Percentiles rank a stretch among this genome's conserved stretches.
These are phyloP conservation scores for Colletotrichum navitas DNA, from an alignment of 2,329 filamentous ascomycete species.

Conservation along the genomic window DNA sequence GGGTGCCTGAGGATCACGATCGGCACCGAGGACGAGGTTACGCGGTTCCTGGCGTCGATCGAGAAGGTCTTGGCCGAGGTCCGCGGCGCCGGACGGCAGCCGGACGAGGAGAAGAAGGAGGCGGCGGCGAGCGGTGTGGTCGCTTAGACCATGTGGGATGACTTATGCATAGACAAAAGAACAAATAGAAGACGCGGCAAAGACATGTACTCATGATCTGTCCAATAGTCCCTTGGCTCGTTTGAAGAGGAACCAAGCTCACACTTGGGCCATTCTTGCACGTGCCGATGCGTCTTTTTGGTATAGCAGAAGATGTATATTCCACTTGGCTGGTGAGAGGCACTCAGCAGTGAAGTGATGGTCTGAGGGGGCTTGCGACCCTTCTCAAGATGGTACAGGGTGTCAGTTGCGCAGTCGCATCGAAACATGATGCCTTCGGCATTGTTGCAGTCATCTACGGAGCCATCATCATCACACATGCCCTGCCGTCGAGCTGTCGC, in stretches of 20 bases:
- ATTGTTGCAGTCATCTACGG: no score
- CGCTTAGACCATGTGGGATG: conserved; percentile 47
- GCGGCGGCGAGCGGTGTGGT: conserved; percentile 53
- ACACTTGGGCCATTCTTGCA: background rate
- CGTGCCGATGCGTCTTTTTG: background rate
- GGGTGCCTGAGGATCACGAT: conserved; percentile 94
- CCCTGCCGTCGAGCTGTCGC: background rate
- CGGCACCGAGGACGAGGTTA: conserved; percentile 89
- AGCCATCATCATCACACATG: background rate
- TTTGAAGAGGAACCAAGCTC: background rate
- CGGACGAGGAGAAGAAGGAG: conserved; percentile 54
- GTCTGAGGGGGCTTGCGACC: background rate
- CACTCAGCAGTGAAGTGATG: background rate
- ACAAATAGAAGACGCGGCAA: conserved; percentile 4
- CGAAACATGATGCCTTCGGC: background rate
- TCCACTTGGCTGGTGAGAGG: background rate
- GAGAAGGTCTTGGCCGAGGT: conserved; percentile 62
- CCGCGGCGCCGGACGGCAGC: conserved; percentile 47
- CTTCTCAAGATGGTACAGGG: background rate
- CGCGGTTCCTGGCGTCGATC: conserved; percentile 80
- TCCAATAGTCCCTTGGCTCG: background rate
- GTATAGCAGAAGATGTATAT: background rate
- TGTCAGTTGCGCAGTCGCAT: background rate
- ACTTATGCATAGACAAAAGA: conserved; percentile 33
- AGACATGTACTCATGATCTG: background rate